Base-by-base conservation (phyloP, 1,284 basidiomycete species). In the Cutaneotrichosporon cavernicola region DNA sequence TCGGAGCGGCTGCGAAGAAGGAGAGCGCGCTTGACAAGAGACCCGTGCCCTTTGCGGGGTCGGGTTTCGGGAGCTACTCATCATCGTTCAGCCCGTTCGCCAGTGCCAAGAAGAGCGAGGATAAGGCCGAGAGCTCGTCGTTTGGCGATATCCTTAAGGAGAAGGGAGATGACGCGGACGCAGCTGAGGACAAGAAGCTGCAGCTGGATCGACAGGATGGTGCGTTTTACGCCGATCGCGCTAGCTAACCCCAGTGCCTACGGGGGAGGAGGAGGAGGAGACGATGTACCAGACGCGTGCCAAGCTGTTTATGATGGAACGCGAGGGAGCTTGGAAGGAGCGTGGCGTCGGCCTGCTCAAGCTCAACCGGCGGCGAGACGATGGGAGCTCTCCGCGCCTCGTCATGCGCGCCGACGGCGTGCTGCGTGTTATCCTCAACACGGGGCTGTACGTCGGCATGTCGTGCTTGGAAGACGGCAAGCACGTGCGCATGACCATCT, bases 391-490 rank as follows among this genome's bases (percentile, higher is more conserved):
- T 13, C 89, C 92, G 52, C 87, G 93, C 63, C 82, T 95, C 55
- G 94, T 97, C 46, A 97, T 97, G 93, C 87, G 94, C 63, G 92
- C 95, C 70, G 94, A 97, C 72, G 94, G 92, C 1, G 92, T 96
- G 11, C 87, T 90, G 73, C 85, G 90, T 0, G 81, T 97, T 56
- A 82, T 97, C 61, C 83, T 97, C 61, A 97, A 97, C 73, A 87
- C 90, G 47, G 86, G 88, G 40, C 83, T 97, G 56, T 97, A 96
- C 84, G 83, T 85, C 68, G 92, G 92, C 22, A 93, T 96, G 90
- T 85, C 85, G 59, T 90, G 88, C 78, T 83, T 85, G 67, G 77
- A 79, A 52, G 90, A 73, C 87, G 90, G 63, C 87, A 92, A 81
- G 90, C 92, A 91, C 79, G 78, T 94, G 69, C 83, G 89, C 61